Percentiles rank a stretch among this genome's conserved stretches.
Conservation (phyloP, 306 rosid genomes). For the Vachellia collinsii region DNA sequence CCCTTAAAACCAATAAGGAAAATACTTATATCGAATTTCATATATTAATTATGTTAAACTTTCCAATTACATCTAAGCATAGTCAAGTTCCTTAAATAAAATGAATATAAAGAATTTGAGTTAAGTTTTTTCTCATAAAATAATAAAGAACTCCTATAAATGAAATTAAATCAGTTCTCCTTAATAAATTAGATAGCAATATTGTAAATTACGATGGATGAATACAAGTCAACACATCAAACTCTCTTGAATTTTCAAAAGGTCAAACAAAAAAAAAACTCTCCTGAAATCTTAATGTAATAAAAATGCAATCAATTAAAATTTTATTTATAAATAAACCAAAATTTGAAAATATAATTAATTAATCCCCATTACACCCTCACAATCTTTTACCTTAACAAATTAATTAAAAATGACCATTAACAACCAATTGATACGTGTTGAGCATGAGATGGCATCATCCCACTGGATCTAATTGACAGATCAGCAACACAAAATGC, state of each 20-base stretch:
- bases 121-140: too few species aligned
- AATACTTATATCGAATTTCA: too few species aligned
- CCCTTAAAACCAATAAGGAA: too few species aligned
- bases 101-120: too few species aligned
- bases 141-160: too few species aligned
- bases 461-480: conserved; percentile 31
- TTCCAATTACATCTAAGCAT: too few species aligned
- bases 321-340: background rate
- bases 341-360: background rate
- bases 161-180: too few species aligned
- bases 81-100: too few species aligned
- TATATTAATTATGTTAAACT: too few species aligned
- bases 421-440: conserved; percentile 20
- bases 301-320: background rate
- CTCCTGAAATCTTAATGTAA: background rate
- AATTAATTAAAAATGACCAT: too few species aligned
- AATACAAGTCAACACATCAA: background rate
- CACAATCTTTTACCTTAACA: background rate
- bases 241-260: background rate
- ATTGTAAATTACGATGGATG: background rate
- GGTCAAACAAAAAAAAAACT: background rate
- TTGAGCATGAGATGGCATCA: conserved; percentile 34
- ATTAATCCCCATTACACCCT: background rate
- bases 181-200: too few species aligned
- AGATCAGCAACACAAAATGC: background rate